These are phyloP conservation scores for Sesbania bispinosa DNA, from an alignment of 306 rosid species.

Conservation along the genomic window DNA sequence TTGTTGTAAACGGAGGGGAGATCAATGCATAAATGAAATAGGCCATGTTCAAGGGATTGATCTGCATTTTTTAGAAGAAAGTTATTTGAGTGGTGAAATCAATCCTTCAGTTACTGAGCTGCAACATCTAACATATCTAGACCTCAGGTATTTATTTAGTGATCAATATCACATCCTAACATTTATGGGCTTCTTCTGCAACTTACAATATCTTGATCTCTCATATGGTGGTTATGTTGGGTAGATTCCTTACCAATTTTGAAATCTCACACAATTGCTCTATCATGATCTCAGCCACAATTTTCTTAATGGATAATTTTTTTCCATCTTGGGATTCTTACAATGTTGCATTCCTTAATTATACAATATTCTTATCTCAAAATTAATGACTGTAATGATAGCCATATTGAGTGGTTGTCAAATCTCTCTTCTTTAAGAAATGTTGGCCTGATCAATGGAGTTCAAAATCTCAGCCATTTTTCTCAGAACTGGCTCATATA, in stretches of 20 bases:
- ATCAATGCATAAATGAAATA: no score
- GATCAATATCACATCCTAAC: background rate
- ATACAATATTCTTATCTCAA: no score
- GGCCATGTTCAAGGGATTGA: no score
- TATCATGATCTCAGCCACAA: background rate
- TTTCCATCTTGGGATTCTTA: background rate
- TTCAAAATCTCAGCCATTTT: no score
- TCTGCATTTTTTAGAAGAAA: no score
- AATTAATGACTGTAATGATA: no score
- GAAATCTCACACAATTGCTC: background rate
- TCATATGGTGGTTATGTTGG: background rate
- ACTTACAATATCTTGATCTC: conserved; percentile 4
- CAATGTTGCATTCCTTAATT: no score
- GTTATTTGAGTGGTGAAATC: background rate
- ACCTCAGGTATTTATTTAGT: background rate
- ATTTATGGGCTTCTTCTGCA: background rate
- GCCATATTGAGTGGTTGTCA: no score
- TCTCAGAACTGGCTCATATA: no score
- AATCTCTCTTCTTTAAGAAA: no score
- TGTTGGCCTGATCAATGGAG: no score
- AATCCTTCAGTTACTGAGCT: background rate
- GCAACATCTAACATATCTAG: background rate
- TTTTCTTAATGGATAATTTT: background rate
- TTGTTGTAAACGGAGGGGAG: no score
- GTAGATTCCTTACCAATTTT: background rate